Percentiles rank a stretch among this genome's conserved stretches.
Conservation (phyloP, 1,139 yeast genomes). For the Casaregolazyma lundiana region DNA sequence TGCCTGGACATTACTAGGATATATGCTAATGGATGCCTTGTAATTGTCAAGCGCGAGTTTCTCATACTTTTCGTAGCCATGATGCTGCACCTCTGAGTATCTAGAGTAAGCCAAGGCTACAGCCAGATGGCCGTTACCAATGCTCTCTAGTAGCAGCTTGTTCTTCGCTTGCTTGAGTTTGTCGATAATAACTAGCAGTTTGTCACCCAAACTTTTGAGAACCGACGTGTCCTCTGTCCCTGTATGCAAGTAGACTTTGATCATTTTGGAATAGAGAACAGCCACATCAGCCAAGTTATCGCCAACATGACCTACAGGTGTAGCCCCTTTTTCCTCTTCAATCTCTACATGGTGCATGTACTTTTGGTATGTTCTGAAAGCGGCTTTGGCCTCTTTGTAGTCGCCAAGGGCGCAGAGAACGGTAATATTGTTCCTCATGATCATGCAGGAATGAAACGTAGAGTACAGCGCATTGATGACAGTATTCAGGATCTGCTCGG, state of each 20-base stretch:
- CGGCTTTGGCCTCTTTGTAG: slow-evolving; percentile 37
- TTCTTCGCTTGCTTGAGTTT: slow-evolving; percentile 10
- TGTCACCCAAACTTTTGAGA: slow-evolving; percentile 1
- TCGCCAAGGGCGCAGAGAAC: slow-evolving; percentile 30
- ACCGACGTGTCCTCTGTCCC: not conserved
- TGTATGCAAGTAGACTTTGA: not conserved
- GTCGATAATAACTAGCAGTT: not conserved
- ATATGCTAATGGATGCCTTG: slow-evolving; percentile 21
- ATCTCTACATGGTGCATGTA: slow-evolving; percentile 37
- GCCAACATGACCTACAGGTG: slow-evolving; percentile 18
- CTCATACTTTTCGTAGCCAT: slow-evolving; percentile 19
- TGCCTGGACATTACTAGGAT: slow-evolving; percentile 19
- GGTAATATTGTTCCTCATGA: slow-evolving; percentile 38
- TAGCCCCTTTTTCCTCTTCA: slow-evolving; percentile 26
- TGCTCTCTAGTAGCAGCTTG: slow-evolving; percentile 13
- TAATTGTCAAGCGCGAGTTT: slow-evolving; percentile 25
- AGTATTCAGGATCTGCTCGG: slow-evolving; percentile 23
- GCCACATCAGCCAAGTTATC: slow-evolving; percentile 30
- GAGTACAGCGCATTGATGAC: slow-evolving; percentile 38
- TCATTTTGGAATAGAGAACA: slow-evolving; percentile 21
- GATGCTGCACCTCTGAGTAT: slow-evolving; percentile 18
- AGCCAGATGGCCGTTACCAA: slow-evolving; percentile 24
- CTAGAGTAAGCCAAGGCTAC: slow-evolving; percentile 26
- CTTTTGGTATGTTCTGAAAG: slow-evolving; percentile 42
- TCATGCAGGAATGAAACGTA: slow-evolving; percentile 46